Evolutionary conservation across 345 rosid species (phyloP).

Genomic region (Cardiospermum halicacabum): DNA sequence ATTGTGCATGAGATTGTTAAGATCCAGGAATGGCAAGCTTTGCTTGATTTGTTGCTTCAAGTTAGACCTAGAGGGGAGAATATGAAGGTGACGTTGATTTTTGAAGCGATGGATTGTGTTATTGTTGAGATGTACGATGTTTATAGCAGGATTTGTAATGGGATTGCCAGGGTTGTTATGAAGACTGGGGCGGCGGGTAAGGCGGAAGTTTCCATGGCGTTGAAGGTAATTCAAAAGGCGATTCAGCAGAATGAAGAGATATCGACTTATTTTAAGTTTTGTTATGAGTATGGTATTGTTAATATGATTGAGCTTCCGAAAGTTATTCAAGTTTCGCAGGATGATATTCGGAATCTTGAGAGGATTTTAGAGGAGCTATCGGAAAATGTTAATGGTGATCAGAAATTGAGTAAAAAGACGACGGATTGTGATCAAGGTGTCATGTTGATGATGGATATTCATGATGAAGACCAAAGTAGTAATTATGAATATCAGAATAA

Average conservation of each 20-base stretch:
- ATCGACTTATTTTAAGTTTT: slow-evolving; percentile 40
- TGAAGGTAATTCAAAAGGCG: slow-evolving; percentile 49
- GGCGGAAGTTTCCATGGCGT: slow-evolving; percentile 44
- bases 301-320: slow-evolving; percentile 50
- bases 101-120: slow-evolving; percentile 75
- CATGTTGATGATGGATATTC: neutral
- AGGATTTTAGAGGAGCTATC: slow-evolving; percentile 31
- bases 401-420: neutral
- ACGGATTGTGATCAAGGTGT: slow-evolving; percentile 17
- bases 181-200: slow-evolving; percentile 33
- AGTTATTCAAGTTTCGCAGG: slow-evolving; percentile 37
- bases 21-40: slow-evolving; percentile 46
- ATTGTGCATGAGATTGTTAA: slow-evolving; percentile 34
- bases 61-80: slow-evolving; percentile 46
- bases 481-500: no score
- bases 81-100: slow-evolving; percentile 42
- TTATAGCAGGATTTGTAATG: slow-evolving; percentile 55
- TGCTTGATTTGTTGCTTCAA: slow-evolving; percentile 56
- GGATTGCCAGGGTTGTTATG: slow-evolving; percentile 38
- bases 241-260: slow-evolving; percentile 44
- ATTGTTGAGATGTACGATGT: slow-evolving; percentile 53
- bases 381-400: neutral
- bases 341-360: slow-evolving; percentile 44
- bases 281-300: slow-evolving; percentile 40
- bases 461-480: neutral